Evolutionary conservation across 768 basidiomycete species (phyloP), one percentile per base, ranked within the genome.

Genomic region (Lentinus brumalis): DNA sequence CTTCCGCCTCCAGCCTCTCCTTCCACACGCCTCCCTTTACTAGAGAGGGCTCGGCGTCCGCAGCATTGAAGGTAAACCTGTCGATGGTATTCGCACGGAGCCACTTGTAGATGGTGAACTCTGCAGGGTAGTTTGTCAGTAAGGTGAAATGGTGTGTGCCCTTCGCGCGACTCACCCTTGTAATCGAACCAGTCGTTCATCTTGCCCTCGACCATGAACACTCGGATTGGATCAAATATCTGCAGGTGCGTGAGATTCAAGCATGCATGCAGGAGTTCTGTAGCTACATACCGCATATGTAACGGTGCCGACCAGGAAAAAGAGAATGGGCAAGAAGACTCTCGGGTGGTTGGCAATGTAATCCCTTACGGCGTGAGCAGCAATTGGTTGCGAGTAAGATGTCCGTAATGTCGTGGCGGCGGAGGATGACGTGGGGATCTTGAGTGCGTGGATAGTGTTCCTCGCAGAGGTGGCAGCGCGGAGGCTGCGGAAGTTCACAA

Each of bases 151-250:
- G 56, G 40, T 8, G 26, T 31, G 14, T 4, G 50, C 26, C 4
- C 3, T 53, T 35, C n/a, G 46, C 26, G 56, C 26, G 11, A 64
- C 77, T 1, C 69, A 90, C 91, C 81, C 72, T 81, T 81, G 65
- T 88, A 85, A 67, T 96, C 88, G 67, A 97, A 95, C 83, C 92
- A 92, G 44, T 92, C 82, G 47, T 89, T 77, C 67, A 97, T 79
- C 68, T 94, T 92, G 29, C 85, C 85, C 76, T 93, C 83, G 0
- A 98, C 83, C 79, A 87, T 92, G 60, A 94, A 78, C 2, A 87
- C 84, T 30, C 96, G 88, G 44, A 99, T 83, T 2, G 95, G 95
- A 73, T 98, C 94, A 68, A 98, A 97, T 53, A 98, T 84, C 91
- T 96, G 0, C n/a, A 15, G 11, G 39, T 35, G 12, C 26, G 30